Percentiles rank a stretch among this genome's conserved stretches.
Conservation (phyloP, 495 filamentous ascomycete species). For the Xeromyces bisporus region DNA sequence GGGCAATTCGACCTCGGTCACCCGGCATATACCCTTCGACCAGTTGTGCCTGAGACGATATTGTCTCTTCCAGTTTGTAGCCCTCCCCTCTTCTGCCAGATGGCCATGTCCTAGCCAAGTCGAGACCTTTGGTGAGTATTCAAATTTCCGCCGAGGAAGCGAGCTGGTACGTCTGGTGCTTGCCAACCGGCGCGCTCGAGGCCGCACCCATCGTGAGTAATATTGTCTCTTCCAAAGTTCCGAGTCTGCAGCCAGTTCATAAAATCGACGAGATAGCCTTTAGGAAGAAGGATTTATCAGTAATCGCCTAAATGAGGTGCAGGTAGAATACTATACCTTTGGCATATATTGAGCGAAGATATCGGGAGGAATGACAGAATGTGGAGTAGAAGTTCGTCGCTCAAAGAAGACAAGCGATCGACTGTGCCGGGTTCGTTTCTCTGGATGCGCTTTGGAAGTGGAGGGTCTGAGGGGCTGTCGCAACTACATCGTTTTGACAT, state of each 20-base stretch:
- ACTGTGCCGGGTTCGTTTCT: constrained; percentile 5
- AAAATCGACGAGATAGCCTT: constrained; percentile 64
- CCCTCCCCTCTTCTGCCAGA: constrained; percentile 31
- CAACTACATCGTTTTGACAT: constrained; percentile 32
- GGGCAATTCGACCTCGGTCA: constrained; percentile 58
- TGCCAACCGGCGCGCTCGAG: constrained; percentile 61
- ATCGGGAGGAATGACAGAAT: constrained; percentile 65
- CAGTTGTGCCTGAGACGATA: constrained; percentile 89
- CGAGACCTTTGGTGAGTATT: constrained; percentile 54
- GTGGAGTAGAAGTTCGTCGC: constrained; percentile 75
- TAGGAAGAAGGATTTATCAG: constrained; percentile 1
- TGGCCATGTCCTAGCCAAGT: constrained; percentile 70
- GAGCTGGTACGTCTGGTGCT: constrained; percentile 36
- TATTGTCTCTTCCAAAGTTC: constrained; percentile 87
- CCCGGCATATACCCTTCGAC: constrained; percentile 64
- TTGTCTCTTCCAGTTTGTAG: constrained; percentile 73
- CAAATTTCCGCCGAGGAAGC: constrained; percentile 24
- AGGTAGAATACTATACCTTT: constrained; percentile 31
- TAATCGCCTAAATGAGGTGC: constrained; percentile 64
- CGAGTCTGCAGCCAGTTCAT: constrained; percentile 58
- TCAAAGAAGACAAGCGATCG: constrained; percentile 45
- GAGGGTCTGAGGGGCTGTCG: constrained; percentile 4
- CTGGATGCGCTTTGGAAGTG: constrained; percentile 21
- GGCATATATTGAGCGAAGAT: constrained; percentile 47
- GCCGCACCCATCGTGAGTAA: constrained; percentile 77